A percentile compares a stretch with the other conserved stretches of the same genome.
These are phyloP conservation scores for Cicer chorassanicum DNA, from an alignment of 306 rosid species.

Conservation along the genomic window DNA sequence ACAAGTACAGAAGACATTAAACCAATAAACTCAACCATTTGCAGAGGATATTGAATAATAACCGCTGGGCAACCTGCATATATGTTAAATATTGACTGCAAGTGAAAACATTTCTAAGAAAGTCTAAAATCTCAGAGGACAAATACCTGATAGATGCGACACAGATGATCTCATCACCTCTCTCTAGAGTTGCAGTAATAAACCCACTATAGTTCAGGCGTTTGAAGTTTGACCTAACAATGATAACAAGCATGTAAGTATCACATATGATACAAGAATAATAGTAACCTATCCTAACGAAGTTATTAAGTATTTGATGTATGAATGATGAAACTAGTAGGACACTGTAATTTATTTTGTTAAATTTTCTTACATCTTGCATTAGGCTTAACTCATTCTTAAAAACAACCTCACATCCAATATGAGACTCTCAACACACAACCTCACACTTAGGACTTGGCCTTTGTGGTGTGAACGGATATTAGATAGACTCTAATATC, in stretches of 20 bases:
- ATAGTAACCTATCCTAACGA: conserved; percentile 3
- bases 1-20: conserved; percentile 16
- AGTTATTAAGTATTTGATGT: background rate
- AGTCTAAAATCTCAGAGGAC: conserved; percentile 23
- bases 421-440: no score
- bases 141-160: conserved; percentile 85
- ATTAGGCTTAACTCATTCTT: background rate
- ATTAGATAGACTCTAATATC: background rate
- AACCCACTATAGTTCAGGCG: conserved; percentile 81
- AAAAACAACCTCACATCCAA: no score
- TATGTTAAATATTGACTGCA: conserved; percentile 27
- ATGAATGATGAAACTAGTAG: conserved; percentile 13
- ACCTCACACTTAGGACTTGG: no score
- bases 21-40: conserved; percentile 28
- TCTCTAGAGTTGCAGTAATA: conserved; percentile 83
- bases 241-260: conserved; percentile 35
- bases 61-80: background rate
- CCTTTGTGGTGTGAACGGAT: no score
- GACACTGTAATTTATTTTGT: conserved; percentile 2
- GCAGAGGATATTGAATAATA: conserved; percentile 8
- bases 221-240: conserved; percentile 84
- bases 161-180: conserved; percentile 76
- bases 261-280: conserved; percentile 2
- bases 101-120: conserved; percentile 22
- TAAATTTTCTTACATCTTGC: conserved; percentile 1